Percentiles rank a stretch among this genome's conserved stretches.
Conservation (phyloP, 495 filamentous ascomycete species). For the Massariosphaeria phaeospora region DNA sequence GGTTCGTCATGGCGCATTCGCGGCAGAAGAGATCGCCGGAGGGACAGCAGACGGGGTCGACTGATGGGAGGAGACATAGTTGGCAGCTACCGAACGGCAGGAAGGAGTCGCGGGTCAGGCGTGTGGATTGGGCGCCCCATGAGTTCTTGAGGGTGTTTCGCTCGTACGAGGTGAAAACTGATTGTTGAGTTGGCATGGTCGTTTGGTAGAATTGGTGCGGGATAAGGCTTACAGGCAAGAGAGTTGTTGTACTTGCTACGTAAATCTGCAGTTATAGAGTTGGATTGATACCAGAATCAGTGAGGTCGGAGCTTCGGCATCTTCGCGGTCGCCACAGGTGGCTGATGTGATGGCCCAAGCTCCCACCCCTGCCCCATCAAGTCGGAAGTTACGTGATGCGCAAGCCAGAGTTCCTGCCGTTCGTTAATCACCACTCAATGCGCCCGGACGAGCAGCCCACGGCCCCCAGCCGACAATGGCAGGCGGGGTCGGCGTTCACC, state of each 20-base stretch:
- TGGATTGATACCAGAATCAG: no score
- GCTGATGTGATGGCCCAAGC: slow-evolving; percentile 9
- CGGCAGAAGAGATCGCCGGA: slow-evolving; percentile 94
- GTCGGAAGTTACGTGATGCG: slow-evolving; percentile 15
- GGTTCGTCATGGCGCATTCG: slow-evolving; percentile 87
- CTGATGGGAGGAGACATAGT: slow-evolving; percentile 79
- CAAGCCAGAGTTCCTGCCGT: background rate
- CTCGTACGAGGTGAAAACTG: slow-evolving; percentile 90
- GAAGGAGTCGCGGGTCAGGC: slow-evolving; percentile 86
- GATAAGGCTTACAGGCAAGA: slow-evolving; percentile 54
- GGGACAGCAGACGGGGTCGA: slow-evolving; percentile 69
- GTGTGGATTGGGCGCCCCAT: slow-evolving; percentile 80
- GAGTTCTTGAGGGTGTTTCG: slow-evolving; percentile 68
- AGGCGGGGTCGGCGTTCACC: slow-evolving; percentile 31
- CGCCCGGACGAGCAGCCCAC: slow-evolving; percentile 32
- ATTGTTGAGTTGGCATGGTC: slow-evolving; percentile 71
- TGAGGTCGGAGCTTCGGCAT: slow-evolving; percentile 12
- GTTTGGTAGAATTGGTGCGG: background rate
- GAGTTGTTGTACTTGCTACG: slow-evolving; percentile 78
- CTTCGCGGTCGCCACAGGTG: slow-evolving; percentile 6
- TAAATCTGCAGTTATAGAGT: no score
- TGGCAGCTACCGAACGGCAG: slow-evolving; percentile 87
- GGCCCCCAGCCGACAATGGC: slow-evolving; percentile 35
- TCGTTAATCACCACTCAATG: slow-evolving; percentile 24
- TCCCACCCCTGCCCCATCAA: background rate